A percentile compares a stretch with the other conserved stretches of the same genome.
Evolutionary conservation across 495 filamentous ascomycete genomes (phyloP).

Genomic region (Cladorrhinum samala): DNA sequence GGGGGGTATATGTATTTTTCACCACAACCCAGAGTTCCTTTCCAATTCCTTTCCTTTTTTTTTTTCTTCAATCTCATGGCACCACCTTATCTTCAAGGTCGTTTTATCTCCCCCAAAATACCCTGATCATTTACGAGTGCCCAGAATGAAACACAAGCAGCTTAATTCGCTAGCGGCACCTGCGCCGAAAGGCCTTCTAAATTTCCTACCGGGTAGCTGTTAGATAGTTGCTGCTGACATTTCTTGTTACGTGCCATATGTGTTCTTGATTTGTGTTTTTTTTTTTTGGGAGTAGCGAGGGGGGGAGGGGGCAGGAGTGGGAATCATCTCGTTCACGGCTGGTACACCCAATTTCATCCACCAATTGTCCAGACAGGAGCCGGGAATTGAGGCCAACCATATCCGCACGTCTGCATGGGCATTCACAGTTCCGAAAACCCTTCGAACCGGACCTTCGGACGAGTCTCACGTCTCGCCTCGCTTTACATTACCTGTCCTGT

Average conservation of each 20-base stretch:
- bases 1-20: slow-evolving; percentile 3
- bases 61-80: slow-evolving; percentile 28
- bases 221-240: slow-evolving; percentile 51
- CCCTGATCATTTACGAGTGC: slow-evolving; percentile 48
- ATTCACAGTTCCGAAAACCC: no score
- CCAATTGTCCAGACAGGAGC: no score
- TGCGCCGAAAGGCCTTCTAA: no score
- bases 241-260: neutral
- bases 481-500: no score
- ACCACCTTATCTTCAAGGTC: slow-evolving; percentile 50
- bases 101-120: slow-evolving; percentile 31
- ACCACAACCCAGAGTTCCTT: slow-evolving; percentile 5
- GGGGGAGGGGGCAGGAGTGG: no score
- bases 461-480: no score
- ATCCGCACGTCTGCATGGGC: no score
- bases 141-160: slow-evolving; percentile 36
- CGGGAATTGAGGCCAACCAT: no score
- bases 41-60: slow-evolving; percentile 17
- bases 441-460: no score
- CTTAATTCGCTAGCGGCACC: slow-evolving; percentile 50
- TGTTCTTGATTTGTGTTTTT: neutral
- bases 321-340: no score
- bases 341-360: no score
- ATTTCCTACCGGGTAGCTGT: slow-evolving; percentile 39
- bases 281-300: no score